Evolutionary conservation across 768 basidiomycete species (phyloP), one percentile per base, ranked within the genome.

Genomic region (Mycena floridula): DNA sequence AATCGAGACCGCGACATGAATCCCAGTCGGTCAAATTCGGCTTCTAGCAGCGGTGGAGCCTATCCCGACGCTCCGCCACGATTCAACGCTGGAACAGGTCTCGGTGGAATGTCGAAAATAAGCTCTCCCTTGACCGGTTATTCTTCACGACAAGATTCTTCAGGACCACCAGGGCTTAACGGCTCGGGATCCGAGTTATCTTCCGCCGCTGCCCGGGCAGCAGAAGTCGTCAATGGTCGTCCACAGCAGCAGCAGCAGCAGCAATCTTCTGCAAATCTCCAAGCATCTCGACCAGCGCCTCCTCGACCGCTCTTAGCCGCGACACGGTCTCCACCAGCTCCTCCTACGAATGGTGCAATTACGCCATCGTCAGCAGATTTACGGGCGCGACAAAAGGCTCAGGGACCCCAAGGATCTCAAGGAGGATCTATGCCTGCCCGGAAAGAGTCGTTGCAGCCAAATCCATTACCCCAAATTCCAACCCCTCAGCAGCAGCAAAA

Each of bases 31-130:
- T 52, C 64, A 7, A 45, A 61, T 16, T 27, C 36, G 40, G 40
- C 41, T 36, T 47, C 45, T 15, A 43, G 38, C 36, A 38, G 15
- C 32, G 20, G 22, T 7, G 47, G 43, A 47, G 53, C 40, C 48
- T 47, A 30, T 26, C 52, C 43, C 12, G 44, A 44, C 47, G 73
- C 84, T 4, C 82, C 87, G 5, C 76, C 89, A 1, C 78, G 95
- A 1, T 97, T 96, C 66, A 82, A 82, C 42, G 93, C 89, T 7
- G 93, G 92, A 1, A 94, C 92, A 2, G 95, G 95, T 2, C 78
- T 96, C 16, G 95, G 83, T 25, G 94, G 93, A 8, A 58, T 79
- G 26, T 62, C 66, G 26, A 79, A 77, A 58, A 64, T 72, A 44
- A 55, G 57, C 40, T 57, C 68, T 4, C 60, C 66, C 20, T 60